Base-by-base conservation (phyloP, 1,284 basidiomycete genomes). In the Tilletia walkeri region DNA sequence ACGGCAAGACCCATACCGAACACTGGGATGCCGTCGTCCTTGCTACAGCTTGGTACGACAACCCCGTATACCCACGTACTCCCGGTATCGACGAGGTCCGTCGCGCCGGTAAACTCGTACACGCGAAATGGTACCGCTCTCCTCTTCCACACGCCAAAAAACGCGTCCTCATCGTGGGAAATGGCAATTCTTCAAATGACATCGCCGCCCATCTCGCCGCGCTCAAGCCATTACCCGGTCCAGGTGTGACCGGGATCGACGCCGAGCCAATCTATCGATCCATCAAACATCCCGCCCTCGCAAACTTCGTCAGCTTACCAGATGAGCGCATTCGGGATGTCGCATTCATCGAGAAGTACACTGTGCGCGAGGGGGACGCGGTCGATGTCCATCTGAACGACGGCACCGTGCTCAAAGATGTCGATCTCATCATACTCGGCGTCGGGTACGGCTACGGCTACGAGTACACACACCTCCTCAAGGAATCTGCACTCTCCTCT, bases 161-260 rank as follows among this genome's bases (percentile, higher is more conserved):
- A 20, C 73, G 73, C n/a, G 73, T 81, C 30, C 73, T 81, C 0
- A 75, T 81, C 36, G 77, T 80, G 0, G 80, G 80, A 2, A 81
- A 81, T 68, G 78, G 78, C 45, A 79, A 80, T 47, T 71, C 68
- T 41, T 71, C 77, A 10, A 81, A 81, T 54, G 80, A 81, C 63
- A 78, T 76, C 16, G 75, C 75, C 1, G 74, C 79, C 1, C 80
- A 81, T 59, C 65, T 81, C 2, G 80, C 78, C 0, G 69, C 72
- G 2, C 70, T 75, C 54, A 68, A 72, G n/a, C 69, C 74, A 18
- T 24, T 36, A 12, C 9, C 48, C 1, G 45, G 72, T n/a, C 61
- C 39, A 4, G 47, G 18, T 16, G 34, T 41, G 16, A 59, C 7
- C 5, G 34, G 53, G 7, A 72, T 47, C 41, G 36, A 66, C 59